Conservation (phyloP, 1,284 basidiomycete species). For the Pholiota adiposa region DNA sequence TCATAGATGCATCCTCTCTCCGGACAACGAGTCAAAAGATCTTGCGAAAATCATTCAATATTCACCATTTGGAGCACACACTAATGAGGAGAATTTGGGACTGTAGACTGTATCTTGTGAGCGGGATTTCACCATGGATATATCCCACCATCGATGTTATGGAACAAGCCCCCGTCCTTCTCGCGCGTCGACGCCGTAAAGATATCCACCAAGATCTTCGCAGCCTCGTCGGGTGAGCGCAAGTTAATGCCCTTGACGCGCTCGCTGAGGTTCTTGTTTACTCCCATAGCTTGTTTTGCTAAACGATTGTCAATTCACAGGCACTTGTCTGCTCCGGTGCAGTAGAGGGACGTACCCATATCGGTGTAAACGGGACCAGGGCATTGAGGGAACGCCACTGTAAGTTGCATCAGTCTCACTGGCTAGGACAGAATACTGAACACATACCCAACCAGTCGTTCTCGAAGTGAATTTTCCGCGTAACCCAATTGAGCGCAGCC, state of each 20-base stretch:
- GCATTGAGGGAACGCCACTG: neutral
- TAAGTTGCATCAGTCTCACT: no score
- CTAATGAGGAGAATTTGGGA: no score
- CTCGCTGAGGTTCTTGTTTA: neutral
- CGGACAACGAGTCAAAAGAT: no score
- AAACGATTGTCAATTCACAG: no score
- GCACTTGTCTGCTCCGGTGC: neutral
- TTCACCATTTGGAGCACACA: no score
- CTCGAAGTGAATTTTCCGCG: constrained; percentile 10
- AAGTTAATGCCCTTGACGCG: neutral
- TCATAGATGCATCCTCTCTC: no score
- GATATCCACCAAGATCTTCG: neutral
- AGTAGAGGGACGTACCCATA: constrained; percentile 1
- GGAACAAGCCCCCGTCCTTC: neutral
- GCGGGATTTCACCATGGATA: neutral
- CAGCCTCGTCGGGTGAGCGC: neutral
- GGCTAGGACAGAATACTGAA: neutral
- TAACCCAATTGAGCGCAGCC: constrained; percentile 3
- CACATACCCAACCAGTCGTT: constrained; percentile 11
- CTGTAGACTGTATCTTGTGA: no score
- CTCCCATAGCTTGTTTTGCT: neutral
- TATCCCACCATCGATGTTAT: neutral
- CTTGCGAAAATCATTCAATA: no score
- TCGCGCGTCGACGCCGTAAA: neutral
- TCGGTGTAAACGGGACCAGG: constrained; percentile 9